Evolutionary conservation across 768 basidiomycete genomes (phyloP).

Genomic region (Podaxis rugospora): DNA sequence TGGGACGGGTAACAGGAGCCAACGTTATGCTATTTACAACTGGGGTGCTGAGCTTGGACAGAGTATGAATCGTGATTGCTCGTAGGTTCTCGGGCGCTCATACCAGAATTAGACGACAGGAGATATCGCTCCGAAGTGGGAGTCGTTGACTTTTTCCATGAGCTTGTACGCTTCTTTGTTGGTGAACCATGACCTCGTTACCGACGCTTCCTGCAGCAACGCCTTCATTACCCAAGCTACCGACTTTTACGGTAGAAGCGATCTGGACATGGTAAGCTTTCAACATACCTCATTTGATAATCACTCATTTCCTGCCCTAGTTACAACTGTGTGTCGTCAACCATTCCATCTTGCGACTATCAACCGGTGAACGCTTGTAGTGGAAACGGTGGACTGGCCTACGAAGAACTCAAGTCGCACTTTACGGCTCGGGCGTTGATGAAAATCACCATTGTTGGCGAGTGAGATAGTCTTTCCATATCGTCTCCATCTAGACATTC

Average conservation of each 20-base stretch:
- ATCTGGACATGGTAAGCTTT: slow-evolving; percentile 56
- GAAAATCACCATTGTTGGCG: slow-evolving; percentile 65
- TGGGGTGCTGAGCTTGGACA: slow-evolving; percentile 60
- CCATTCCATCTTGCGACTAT: neutral
- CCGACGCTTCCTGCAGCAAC: slow-evolving; percentile 36
- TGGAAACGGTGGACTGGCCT: slow-evolving; percentile 58
- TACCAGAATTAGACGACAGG: slow-evolving; percentile 38
- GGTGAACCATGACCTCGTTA: neutral
- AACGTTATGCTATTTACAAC: slow-evolving; percentile 15
- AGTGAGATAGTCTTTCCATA: slow-evolving; percentile 16
- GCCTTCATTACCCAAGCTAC: slow-evolving; percentile 59
- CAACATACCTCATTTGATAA: slow-evolving; percentile 6
- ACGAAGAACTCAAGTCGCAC: slow-evolving; percentile 65
- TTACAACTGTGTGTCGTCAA: slow-evolving; percentile 47
- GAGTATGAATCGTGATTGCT: slow-evolving; percentile 32
- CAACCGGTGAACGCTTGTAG: slow-evolving; percentile 24
- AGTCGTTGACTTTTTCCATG: slow-evolving; percentile 46
- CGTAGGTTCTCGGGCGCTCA: neutral
- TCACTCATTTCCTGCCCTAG: slow-evolving; percentile 23
- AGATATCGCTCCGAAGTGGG: slow-evolving; percentile 49
- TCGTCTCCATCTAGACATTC: neutral
- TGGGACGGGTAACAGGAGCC: slow-evolving; percentile 2
- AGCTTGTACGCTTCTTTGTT: slow-evolving; percentile 39
- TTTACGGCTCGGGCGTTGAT: slow-evolving; percentile 71
- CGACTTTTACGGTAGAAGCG: slow-evolving; percentile 66